Conservation (phyloP, 345 rosid genomes). For the Geranium rotundifolium region DNA sequence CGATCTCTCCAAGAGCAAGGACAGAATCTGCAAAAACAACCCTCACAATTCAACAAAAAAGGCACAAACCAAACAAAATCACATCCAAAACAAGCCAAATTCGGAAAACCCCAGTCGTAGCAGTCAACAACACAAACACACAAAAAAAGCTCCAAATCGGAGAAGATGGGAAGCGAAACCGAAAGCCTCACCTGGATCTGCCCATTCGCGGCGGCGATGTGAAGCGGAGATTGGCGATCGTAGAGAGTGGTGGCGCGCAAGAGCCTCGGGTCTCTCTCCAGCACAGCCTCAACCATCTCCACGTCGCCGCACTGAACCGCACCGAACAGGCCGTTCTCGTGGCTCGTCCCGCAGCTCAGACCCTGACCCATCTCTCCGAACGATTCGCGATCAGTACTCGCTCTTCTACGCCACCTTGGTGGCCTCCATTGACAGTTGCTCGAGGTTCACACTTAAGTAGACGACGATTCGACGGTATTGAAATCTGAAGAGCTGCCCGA, state of each 20-base stretch:
- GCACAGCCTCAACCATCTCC: slow-evolving; percentile 31
- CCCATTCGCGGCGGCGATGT: slow-evolving; percentile 93
- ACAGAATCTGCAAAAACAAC: slow-evolving; percentile 53
- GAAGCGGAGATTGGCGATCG: slow-evolving; percentile 83
- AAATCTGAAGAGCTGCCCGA: too few species aligned
- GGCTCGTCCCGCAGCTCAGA: slow-evolving; percentile 60
- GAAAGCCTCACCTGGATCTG: slow-evolving; percentile 66
- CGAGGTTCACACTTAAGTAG: too few species aligned
- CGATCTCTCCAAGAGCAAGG: slow-evolving; percentile 61
- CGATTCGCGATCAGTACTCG: too few species aligned
- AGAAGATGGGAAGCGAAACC: too few species aligned
- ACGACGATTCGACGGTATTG: too few species aligned
- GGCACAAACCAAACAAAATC: too few species aligned
- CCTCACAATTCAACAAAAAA: slow-evolving; percentile 1
- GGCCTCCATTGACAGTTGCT: too few species aligned
- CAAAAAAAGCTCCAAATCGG: too few species aligned
- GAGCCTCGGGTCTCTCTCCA: slow-evolving; percentile 46
- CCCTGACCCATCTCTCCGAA: slow-evolving; percentile 70
- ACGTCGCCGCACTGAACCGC: slow-evolving; percentile 73
- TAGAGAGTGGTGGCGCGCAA: slow-evolving; percentile 43
- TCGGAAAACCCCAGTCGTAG: slow-evolving; percentile 8
- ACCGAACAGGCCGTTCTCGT: slow-evolving; percentile 54
- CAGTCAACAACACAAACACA: too few species aligned
- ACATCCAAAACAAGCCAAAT: background rate
- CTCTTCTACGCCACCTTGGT: too few species aligned